Evolutionary conservation across 805 yeast species (phyloP).

Genomic region (Starmerella ratchasimensis): DNA sequence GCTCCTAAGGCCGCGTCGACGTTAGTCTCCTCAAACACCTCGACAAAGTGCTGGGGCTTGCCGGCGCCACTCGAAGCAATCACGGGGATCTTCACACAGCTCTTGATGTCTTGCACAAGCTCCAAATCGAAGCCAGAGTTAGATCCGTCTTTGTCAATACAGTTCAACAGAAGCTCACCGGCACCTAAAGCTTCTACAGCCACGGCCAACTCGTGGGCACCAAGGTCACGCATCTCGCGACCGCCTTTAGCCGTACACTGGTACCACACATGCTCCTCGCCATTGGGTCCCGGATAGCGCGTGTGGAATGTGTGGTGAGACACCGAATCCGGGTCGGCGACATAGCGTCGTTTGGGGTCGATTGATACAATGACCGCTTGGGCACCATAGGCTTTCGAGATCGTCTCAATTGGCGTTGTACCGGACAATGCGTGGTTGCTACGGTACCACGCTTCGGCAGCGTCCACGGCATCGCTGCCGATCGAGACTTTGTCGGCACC

Average conservation of each 20-base stretch:
- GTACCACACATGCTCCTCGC: constrained; percentile 81
- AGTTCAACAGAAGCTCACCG: constrained; percentile 84
- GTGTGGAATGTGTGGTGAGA: constrained; percentile 54
- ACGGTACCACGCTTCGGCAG: constrained; percentile 70
- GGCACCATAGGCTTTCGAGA: constrained; percentile 79
- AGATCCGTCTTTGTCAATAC: constrained; percentile 94
- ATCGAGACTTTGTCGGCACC: constrained; percentile 98
- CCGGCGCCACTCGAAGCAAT: constrained; percentile 99
- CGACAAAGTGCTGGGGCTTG: constrained; percentile 73
- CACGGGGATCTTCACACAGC: constrained; percentile 73
- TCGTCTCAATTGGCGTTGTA: constrained; percentile 79
- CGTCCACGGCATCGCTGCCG: constrained; percentile 92
- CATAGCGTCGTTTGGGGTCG: constrained; percentile 86
- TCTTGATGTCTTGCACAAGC: constrained; percentile 61
- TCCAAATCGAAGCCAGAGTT: constrained; percentile 90
- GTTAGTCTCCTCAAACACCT: constrained; percentile 67
- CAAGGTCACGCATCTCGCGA: constrained; percentile 74
- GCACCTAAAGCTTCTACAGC: constrained; percentile 93
- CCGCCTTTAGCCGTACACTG: constrained; percentile 97
- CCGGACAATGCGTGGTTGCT: constrained; percentile 51
- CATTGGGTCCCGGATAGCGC: constrained; percentile 62
- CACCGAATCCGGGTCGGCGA: constrained; percentile 45
- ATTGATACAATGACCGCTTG: constrained; percentile 97
- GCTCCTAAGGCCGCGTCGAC: constrained; percentile 98
- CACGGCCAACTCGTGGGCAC: constrained; percentile 75